phyloP scores from a whole-genome alignment of 1,284 basidiomycete genomes.

The Athelia psychrophila region DNA sequence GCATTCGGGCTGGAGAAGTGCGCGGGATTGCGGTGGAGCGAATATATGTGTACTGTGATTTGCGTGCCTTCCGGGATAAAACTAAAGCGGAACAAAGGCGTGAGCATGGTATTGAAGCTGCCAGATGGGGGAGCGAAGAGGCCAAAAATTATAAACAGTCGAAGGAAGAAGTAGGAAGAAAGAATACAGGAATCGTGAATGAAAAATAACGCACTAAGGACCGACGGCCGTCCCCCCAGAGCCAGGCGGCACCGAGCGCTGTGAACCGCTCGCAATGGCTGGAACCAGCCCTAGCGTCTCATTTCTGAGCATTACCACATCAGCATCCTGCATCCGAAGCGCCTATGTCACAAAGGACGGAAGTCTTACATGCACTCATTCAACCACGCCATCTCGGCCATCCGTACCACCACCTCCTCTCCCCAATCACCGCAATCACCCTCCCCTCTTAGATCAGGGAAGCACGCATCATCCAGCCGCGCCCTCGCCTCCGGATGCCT shows the following conservation, averaged over 20 bases:
- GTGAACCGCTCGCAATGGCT: slow-evolving; percentile 20
- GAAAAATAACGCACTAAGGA: slow-evolving; percentile 12
- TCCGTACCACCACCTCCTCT: slow-evolving; percentile 10
- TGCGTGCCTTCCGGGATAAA: slow-evolving; percentile 22
- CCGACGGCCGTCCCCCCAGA: slow-evolving; percentile 15
- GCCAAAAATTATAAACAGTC: background rate
- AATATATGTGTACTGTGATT: slow-evolving; percentile 17
- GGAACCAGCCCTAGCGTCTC: slow-evolving; percentile 29
- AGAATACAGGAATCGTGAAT: background rate
- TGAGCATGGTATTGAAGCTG: too few species aligned
- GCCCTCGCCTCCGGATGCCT: background rate
- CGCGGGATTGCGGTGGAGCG: slow-evolving; percentile 18
- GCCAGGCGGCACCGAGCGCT: slow-evolving; percentile 13
- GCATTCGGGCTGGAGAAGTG: slow-evolving; percentile 19
- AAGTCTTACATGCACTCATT: slow-evolving; percentile 26
- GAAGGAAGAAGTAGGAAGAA: background rate
- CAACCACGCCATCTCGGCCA: slow-evolving; percentile 23
- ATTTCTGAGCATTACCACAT: slow-evolving; percentile 25
- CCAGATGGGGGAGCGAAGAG: too few species aligned
- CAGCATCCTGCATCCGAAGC: background rate
- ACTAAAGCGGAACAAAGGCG: too few species aligned
- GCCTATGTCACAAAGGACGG: background rate
- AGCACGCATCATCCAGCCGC: background rate
- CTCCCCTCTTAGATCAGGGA: background rate
- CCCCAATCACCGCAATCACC: slow-evolving; percentile 15